phyloP scores from a whole-genome alignment of 306 rosid genomes.

The Alnus rubra region DNA sequence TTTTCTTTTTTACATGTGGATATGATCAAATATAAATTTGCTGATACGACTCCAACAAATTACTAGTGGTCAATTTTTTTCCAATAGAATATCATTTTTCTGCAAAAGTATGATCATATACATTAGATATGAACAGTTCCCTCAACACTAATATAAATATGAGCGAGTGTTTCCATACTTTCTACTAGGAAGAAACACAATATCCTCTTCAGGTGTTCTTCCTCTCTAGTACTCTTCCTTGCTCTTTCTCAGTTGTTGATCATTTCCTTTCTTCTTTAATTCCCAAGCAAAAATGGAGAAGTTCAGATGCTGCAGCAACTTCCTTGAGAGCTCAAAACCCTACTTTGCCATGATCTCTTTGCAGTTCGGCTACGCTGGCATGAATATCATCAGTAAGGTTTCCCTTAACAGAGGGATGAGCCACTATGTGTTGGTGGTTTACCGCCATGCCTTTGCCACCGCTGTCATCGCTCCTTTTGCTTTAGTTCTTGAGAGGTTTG shows the following conservation, averaged over 20 bases:
- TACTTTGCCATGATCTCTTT: constrained; percentile 83
- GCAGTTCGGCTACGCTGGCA: constrained; percentile 88
- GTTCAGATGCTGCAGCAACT: constrained; percentile 36
- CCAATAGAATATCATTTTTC: not conserved
- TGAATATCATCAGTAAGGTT: constrained; percentile 77
- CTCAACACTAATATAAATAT: constrained; percentile 42
- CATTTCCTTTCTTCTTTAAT: constrained; percentile 7
- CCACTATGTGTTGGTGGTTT: constrained; percentile 90
- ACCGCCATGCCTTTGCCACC: constrained; percentile 86
- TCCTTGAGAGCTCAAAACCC: constrained; percentile 61
- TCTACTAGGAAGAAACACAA: constrained; percentile 50
- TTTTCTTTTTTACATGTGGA: not conserved
- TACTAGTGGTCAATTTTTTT: not conserved
- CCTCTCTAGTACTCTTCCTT: constrained; percentile 19
- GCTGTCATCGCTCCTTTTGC: constrained; percentile 73
- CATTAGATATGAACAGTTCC: constrained; percentile 22
- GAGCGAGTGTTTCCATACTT: constrained; percentile 1
- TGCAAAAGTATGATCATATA: not conserved
- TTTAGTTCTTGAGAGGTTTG: constrained; percentile 70
- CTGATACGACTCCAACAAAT: constrained; percentile 1
- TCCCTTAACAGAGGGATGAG: constrained; percentile 90
- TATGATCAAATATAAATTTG: not conserved
- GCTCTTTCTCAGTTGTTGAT: not conserved
- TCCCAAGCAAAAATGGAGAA: constrained; percentile 34
- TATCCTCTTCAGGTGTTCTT: constrained; percentile 38